A percentile compares a stretch with the other conserved stretches of the same genome.
These are phyloP conservation scores for Colletotrichum eleusines DNA, from an alignment of 2,329 filamentous ascomycete genomes.

Conservation along the genomic window DNA sequence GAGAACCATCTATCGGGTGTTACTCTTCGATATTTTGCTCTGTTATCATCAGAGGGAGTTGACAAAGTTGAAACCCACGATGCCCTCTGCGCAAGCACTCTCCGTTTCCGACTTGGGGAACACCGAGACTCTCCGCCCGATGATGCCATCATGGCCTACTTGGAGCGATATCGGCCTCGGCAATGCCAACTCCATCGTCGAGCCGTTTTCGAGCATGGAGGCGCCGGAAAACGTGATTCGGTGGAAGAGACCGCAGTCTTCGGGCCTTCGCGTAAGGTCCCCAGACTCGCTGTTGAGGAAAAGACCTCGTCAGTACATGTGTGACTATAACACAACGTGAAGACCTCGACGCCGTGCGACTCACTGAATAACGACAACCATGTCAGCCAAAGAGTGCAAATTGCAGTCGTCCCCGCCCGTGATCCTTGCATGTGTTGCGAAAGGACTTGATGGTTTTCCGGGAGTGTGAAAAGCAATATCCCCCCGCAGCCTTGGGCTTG, in stretches of 20 bases:
- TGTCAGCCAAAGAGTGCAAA: constrained; percentile 31
- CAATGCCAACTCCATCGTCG: constrained; percentile 51
- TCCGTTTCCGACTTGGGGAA: constrained; percentile 46
- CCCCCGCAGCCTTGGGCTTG: constrained; percentile 44
- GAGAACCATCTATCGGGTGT: neutral
- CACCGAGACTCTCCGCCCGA: constrained; percentile 61
- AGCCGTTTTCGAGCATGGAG: constrained; percentile 23
- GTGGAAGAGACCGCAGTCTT: constrained; percentile 58
- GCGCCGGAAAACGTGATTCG: constrained; percentile 50
- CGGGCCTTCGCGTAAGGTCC: constrained; percentile 55
- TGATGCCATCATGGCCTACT: constrained; percentile 61
- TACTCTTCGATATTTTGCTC: too few species aligned
- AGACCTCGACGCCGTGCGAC: constrained; percentile 38
- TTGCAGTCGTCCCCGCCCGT: constrained; percentile 46
- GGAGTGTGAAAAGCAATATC: constrained; percentile 60
- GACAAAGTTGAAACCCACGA: constrained; percentile 61
- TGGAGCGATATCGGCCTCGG: constrained; percentile 56
- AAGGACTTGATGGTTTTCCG: constrained; percentile 51
- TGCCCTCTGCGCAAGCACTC: constrained; percentile 59
- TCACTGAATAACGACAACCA: constrained; percentile 61
- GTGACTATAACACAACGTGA: too few species aligned
- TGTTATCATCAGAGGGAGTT: neutral
- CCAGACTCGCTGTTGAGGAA: constrained; percentile 52
- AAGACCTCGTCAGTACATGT: neutral
- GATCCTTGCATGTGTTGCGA: constrained; percentile 59